A percentile compares a stretch with the other conserved stretches of the same genome.
These are phyloP conservation scores for Coriolopsis trogii DNA, from an alignment of 1,284 basidiomycete genomes.

Conservation along the genomic window DNA sequence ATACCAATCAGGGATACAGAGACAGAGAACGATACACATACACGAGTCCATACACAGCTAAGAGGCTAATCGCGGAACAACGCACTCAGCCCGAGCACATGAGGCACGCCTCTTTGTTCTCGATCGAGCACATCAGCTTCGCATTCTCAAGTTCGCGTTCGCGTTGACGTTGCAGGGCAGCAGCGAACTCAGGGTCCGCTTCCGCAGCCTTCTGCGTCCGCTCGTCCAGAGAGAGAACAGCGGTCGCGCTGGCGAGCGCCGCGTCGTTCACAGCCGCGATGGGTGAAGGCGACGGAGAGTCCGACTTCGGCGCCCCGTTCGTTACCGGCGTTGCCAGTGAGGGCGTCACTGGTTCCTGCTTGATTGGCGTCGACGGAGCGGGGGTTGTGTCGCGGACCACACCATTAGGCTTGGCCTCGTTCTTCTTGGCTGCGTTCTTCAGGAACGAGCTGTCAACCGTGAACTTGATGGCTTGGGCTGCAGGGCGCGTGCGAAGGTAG, in stretches of 20 bases:
- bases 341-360: conserved; percentile 30
- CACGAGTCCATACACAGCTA: too few species aligned
- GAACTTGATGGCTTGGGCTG: conserved; percentile 97
- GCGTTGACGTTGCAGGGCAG: conserved; percentile 73
- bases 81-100: conserved; percentile 77
- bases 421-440: conserved; percentile 67
- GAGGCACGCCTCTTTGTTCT: conserved; percentile 87
- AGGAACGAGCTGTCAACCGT: conserved; percentile 88
- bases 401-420: conserved; percentile 36
- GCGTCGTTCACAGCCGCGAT: conserved; percentile 17
- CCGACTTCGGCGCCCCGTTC: conserved; percentile 11
- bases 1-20: conserved; percentile 13
- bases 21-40: conserved; percentile 14
- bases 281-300: conserved; percentile 23
- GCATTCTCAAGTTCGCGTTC: conserved; percentile 83
- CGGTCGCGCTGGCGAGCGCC: conserved; percentile 17
- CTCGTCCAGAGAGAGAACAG: conserved; percentile 40
- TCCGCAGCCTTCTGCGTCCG: conserved; percentile 56
- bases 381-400: conserved; percentile 18
- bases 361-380: conserved; percentile 31
- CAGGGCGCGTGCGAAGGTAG: conserved; percentile 94
- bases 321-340: conserved; percentile 20
- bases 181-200: conserved; percentile 80
- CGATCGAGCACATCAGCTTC: conserved; percentile 80
- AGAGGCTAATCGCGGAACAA: neutral